A percentile compares a stretch with the other conserved stretches of the same genome.
Conservation (phyloP, 495 filamentous ascomycete genomes). For the Astrothelium macrocarpum region DNA sequence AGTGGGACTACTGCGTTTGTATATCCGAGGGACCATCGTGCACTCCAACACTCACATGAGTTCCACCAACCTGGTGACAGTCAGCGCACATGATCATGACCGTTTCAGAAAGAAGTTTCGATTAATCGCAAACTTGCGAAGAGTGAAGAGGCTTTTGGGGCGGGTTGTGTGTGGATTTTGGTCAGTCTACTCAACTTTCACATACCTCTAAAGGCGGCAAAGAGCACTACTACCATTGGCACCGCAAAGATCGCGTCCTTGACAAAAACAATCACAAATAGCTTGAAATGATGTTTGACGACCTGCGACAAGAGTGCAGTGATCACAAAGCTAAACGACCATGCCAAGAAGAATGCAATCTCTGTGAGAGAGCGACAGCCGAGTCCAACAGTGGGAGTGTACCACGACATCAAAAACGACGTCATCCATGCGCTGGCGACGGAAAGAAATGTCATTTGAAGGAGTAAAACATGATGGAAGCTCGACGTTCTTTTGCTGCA, state of each 20-base stretch:
- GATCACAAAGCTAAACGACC: slow-evolving; percentile 2
- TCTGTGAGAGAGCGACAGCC: slow-evolving; percentile 13
- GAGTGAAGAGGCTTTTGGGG: no score
- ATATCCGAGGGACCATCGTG: slow-evolving; percentile 9
- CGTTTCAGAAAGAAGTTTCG: background rate
- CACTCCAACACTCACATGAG: slow-evolving; percentile 13
- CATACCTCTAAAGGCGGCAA: slow-evolving; percentile 13
- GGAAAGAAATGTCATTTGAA: slow-evolving; percentile 5
- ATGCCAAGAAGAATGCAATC: slow-evolving; percentile 8
- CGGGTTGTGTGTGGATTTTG: no score
- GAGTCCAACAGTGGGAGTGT: slow-evolving; percentile 13
- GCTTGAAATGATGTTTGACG: background rate
- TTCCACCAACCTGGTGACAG: slow-evolving; percentile 13
- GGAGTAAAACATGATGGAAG: background rate
- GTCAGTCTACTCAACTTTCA: background rate
- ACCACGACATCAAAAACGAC: slow-evolving; percentile 12
- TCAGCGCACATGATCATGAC: background rate
- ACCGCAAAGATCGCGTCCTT: slow-evolving; percentile 10
- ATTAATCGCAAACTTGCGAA: no score
- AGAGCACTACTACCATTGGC: slow-evolving; percentile 11
- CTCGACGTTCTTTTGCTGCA: background rate
- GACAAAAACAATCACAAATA: slow-evolving; percentile 8
- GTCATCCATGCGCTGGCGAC: slow-evolving; percentile 12
- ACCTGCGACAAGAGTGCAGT: background rate
- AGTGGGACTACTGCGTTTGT: slow-evolving; percentile 4